Evolutionary conservation across 208 protist genomes (phyloP), one percentile per base, ranked within the genome.

Genomic region (Crithidia expoeki): DNA sequence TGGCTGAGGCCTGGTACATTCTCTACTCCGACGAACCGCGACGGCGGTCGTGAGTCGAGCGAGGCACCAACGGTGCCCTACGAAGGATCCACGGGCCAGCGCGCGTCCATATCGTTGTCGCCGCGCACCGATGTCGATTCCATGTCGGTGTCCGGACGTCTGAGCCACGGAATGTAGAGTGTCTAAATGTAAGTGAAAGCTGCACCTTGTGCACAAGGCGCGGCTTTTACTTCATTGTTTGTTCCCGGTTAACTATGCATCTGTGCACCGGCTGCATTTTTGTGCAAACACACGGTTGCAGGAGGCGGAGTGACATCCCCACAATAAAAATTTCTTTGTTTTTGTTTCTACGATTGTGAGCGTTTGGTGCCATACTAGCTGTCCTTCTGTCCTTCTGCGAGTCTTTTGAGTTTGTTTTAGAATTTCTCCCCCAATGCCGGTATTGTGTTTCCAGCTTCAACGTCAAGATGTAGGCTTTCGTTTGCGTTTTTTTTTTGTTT

Each of bases 11-110:
- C 72, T 9, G 57, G 57, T 25, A 46, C 44, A 23, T 63, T 72
- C 19, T 77, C 72, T 2, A 77, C 64, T 30, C 72, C 72, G 9
- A 77, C 65, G n/a, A 77, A 77, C 72, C 40, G 64, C 38, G 64
- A 65, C 21, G 64, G 72, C 44, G 63, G 38, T 10, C 72, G 72
- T 27, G 72, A 77, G 57, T 44, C 63, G 40, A 77, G 72, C 46
- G 72, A 77, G 44, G 72, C 72, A 11, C 72, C 72, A 30, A 77
- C 72, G 57, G 55, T 77, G 40, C 72, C 72, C 14, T 77, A 77
- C 33, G 72, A 77, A 25, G 72, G 72, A 19, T 77, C 72, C 34
- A 77, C 64, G 7, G 64, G 72, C 21, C 72, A 30, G 49, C 72
- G 72, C 19, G 46, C 38, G 17, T 77, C 72, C 25, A 32, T 68